phyloP scores from a whole-genome alignment of 352 stramenopile species.

The Phytopythium chamaehyphon region DNA sequence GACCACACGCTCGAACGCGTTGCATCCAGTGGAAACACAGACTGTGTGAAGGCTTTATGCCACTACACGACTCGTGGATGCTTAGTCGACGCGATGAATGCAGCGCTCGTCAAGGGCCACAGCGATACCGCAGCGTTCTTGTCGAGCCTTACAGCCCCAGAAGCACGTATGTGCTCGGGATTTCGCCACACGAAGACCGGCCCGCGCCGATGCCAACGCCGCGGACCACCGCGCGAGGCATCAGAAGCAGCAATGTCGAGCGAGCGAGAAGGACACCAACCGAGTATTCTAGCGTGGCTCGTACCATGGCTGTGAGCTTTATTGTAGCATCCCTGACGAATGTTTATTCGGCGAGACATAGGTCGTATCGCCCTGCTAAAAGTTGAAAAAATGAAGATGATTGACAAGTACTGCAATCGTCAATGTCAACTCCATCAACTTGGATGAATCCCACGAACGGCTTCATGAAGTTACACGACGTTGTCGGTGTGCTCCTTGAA shows the following conservation, averaged over 20 bases:
- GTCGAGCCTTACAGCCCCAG: slow-evolving; percentile 25
- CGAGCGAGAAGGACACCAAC: background rate
- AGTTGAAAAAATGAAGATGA: too few relatives aligned
- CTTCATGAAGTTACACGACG: background rate
- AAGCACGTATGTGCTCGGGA: slow-evolving; percentile 21
- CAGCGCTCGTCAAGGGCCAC: slow-evolving; percentile 25
- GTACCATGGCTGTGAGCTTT: background rate
- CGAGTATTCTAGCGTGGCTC: background rate
- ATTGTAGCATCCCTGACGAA: too few relatives aligned
- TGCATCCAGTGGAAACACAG: slow-evolving; percentile 15
- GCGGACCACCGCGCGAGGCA: slow-evolving; percentile 1
- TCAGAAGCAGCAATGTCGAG: background rate
- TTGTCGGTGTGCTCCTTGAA: slow-evolving; percentile 4
- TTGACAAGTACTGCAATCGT: too few relatives aligned
- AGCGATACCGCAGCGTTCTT: slow-evolving; percentile 16
- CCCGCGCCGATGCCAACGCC: slow-evolving; percentile 27
- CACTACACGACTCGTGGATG: slow-evolving; percentile 26
- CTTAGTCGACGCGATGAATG: slow-evolving; percentile 25
- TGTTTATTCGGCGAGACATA: too few relatives aligned
- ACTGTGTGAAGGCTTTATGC: slow-evolving; percentile 32
- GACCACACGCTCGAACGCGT: slow-evolving; percentile 24
- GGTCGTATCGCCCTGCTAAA: too few relatives aligned
- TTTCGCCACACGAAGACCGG: slow-evolving; percentile 15
- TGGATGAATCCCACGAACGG: background rate
- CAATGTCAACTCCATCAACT: too few relatives aligned